Conservation (phyloP, 2,329 filamentous ascomycete genomes). For the Epichloe typhina region DNA sequence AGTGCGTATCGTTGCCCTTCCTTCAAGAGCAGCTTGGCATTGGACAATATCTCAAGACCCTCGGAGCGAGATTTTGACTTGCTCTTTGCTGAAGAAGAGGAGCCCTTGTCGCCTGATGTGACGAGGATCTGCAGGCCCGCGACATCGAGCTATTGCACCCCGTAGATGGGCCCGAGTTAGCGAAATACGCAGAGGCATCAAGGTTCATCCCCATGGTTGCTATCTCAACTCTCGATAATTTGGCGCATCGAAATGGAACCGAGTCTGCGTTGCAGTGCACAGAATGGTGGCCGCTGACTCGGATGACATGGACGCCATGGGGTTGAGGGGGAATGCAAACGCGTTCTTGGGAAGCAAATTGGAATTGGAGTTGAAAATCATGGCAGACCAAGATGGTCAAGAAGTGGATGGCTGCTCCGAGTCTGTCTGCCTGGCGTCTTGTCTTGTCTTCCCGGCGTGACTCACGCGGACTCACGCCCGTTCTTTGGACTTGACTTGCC, state of each 20-base stretch:
- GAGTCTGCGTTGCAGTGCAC: constrained; percentile 53
- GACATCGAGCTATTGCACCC: constrained; percentile 43
- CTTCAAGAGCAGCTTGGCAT: constrained; percentile 59
- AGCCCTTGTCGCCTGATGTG: constrained; percentile 25
- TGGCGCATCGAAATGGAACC: constrained; percentile 45
- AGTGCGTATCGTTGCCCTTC: constrained; percentile 64
- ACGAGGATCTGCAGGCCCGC: constrained; percentile 62
- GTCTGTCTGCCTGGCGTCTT: too few relatives aligned
- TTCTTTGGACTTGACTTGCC: too few relatives aligned
- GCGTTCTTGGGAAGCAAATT: neutral
- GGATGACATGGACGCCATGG: constrained; percentile 35
- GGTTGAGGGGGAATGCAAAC: neutral
- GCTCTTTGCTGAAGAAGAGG: constrained; percentile 31
- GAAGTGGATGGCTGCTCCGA: too few relatives aligned
- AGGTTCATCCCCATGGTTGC: too few relatives aligned
- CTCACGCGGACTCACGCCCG: too few relatives aligned
- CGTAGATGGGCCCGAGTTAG: neutral
- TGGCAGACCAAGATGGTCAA: too few relatives aligned
- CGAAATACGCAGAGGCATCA: neutral
- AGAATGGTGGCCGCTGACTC: constrained; percentile 41
- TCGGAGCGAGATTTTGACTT: constrained; percentile 33
- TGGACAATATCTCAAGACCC: constrained; percentile 53
- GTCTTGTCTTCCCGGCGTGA: too few relatives aligned
- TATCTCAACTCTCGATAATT: constrained; percentile 42
- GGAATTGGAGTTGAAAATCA: neutral